These are phyloP conservation scores for Pisolithus orientalis DNA, from an alignment of 768 basidiomycete species.

Conservation along the genomic window DNA sequence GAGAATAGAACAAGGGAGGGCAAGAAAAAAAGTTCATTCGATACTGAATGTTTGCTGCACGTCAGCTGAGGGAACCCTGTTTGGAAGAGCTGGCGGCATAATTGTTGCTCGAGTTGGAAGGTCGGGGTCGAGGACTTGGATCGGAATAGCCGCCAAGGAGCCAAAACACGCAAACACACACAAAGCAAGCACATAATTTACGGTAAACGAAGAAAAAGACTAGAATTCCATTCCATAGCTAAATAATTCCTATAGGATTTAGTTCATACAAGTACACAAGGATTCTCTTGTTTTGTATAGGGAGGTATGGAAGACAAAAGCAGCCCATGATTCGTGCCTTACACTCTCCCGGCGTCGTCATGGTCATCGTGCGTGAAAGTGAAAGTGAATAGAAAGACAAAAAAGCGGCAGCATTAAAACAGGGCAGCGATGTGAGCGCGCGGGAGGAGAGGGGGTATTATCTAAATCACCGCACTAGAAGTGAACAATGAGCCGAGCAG, in stretches of 20 bases:
- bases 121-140: neutral
- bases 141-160: too few species aligned
- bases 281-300: neutral
- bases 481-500: neutral
- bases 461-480: neutral
- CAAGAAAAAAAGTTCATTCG: neutral
- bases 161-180: neutral
- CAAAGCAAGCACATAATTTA: neutral
- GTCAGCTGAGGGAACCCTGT: neutral
- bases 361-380: neutral
- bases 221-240: conserved; percentile 1
- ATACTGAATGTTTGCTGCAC: neutral
- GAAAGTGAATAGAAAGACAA: neutral
- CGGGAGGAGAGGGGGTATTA: neutral
- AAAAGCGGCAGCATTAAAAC: neutral
- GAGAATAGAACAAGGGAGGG: neutral
- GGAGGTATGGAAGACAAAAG: neutral
- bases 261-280: neutral
- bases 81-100: neutral
- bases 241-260: neutral
- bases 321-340: neutral
- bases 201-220: neutral
- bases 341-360: neutral
- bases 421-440: neutral
- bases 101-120: conserved; percentile 1